phyloP scores from a whole-genome alignment of 495 filamentous ascomycete genomes.

The Cercophora sp. region DNA sequence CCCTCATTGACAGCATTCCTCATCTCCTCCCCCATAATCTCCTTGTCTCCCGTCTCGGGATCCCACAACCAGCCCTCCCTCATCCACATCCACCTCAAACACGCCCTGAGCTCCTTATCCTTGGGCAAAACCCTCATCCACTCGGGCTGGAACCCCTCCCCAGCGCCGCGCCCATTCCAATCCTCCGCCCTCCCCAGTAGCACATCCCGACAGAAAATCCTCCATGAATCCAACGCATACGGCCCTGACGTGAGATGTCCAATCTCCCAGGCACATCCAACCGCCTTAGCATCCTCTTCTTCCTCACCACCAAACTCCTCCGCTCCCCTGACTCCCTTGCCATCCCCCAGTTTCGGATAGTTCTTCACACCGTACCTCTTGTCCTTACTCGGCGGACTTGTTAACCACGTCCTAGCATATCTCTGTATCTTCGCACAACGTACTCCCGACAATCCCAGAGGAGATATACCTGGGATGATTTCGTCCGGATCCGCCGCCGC shows the following conservation, averaged over 20 bases:
- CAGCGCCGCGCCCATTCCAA: slow-evolving; percentile 52
- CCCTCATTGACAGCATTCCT: slow-evolving; percentile 57
- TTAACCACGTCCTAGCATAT: slow-evolving; percentile 68
- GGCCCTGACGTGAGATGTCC: slow-evolving; percentile 82
- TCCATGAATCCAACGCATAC: slow-evolving; percentile 88
- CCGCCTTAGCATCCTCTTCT: slow-evolving; percentile 27
- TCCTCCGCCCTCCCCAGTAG: slow-evolving; percentile 58
- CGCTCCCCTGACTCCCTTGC: slow-evolving; percentile 46
- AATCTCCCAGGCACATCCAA: slow-evolving; percentile 69
- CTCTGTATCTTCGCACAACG: slow-evolving; percentile 50
- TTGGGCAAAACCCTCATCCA: slow-evolving; percentile 82
- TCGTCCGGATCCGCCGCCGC: slow-evolving; percentile 55
- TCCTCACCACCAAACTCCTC: slow-evolving; percentile 41
- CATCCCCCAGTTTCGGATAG: slow-evolving; percentile 60
- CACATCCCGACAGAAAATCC: slow-evolving; percentile 86
- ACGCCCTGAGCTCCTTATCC: slow-evolving; percentile 88
- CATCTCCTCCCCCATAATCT: slow-evolving; percentile 50
- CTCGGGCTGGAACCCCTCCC: slow-evolving; percentile 56
- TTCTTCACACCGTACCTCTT: slow-evolving; percentile 62
- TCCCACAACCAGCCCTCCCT: slow-evolving; percentile 84
- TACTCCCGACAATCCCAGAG: slow-evolving; percentile 66
- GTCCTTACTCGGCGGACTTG: slow-evolving; percentile 54
- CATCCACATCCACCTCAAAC: slow-evolving; percentile 83
- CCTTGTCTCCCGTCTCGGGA: slow-evolving; percentile 60
- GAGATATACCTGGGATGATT: slow-evolving; percentile 59